Percentiles rank a stretch among this genome's conserved stretches.
Conservation (phyloP, 805 yeast genomes). For the Zygotorulaspora danielsina region DNA sequence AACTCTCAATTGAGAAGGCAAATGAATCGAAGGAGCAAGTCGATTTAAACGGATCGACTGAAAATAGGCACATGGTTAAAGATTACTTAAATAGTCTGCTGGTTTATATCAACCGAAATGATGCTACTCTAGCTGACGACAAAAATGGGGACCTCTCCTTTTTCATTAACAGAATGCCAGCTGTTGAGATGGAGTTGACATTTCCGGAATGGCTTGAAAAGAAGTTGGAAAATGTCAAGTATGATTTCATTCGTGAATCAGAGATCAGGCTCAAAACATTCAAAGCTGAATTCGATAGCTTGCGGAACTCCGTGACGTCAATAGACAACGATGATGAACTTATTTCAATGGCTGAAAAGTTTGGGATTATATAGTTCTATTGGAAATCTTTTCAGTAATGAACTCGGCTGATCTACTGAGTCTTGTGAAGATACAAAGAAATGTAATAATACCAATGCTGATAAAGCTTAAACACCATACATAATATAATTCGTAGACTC, state of each 20-base stretch:
- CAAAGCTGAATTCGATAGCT: constrained; percentile 25
- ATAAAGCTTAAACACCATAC: constrained; percentile 4
- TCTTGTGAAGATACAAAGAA: neutral
- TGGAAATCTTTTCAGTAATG: neutral
- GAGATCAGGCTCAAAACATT: constrained; percentile 46
- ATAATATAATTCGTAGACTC: neutral
- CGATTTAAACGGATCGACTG: constrained; percentile 6
- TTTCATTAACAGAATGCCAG: constrained; percentile 67
- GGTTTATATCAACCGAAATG: constrained; percentile 26
- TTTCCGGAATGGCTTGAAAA: constrained; percentile 65
- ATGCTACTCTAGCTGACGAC: constrained; percentile 44
- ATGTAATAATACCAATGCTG: constrained; percentile 3
- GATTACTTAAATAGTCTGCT: constrained; percentile 28
- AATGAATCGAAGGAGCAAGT: neutral
- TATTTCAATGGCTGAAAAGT: constrained; percentile 15
- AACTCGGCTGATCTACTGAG: too few species aligned
- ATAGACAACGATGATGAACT: constrained; percentile 20
- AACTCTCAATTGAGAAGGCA: neutral
- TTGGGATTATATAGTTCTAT: constrained; percentile 6
- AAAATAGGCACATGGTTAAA: constrained; percentile 17
- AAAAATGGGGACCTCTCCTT: constrained; percentile 59
- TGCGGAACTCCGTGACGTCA: constrained; percentile 9
- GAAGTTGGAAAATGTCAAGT: constrained; percentile 46
- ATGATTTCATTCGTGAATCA: constrained; percentile 46
- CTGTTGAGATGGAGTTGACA: constrained; percentile 61